phyloP scores from a whole-genome alignment of 2,329 filamentous ascomycete species.

The Scytalidium sp. region DNA sequence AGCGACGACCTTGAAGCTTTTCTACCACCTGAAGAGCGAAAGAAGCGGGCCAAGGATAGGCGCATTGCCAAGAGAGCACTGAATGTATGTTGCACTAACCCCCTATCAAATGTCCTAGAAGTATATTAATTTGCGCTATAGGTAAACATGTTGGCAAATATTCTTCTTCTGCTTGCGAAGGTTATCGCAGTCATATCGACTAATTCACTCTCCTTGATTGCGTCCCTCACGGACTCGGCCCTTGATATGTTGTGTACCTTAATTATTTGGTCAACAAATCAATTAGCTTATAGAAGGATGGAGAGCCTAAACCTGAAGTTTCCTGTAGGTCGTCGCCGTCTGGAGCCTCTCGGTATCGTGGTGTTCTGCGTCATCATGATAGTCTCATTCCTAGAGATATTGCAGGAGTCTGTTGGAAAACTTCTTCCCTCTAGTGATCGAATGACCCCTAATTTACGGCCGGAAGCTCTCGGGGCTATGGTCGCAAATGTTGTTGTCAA shows the following conservation, averaged over 20 bases:
- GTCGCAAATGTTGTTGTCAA: constrained; percentile 53
- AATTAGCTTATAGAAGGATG: constrained; percentile 54
- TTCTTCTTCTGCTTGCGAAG: constrained; percentile 52
- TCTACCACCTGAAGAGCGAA: constrained; percentile 51
- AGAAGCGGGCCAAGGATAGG: constrained; percentile 41
- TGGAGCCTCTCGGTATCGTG: constrained; percentile 57
- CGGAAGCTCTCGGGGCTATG: constrained; percentile 52
- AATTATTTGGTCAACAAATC: constrained; percentile 57
- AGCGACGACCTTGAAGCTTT: constrained; percentile 51
- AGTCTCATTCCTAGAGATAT: constrained; percentile 56
- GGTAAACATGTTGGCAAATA: constrained; percentile 57
- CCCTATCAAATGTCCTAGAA: too few relatives aligned
- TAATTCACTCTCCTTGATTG: constrained; percentile 55
- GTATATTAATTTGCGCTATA: too few relatives aligned
- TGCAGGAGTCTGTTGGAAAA: constrained; percentile 55
- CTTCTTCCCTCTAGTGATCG: constrained; percentile 42
- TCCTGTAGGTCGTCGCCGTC: constrained; percentile 49
- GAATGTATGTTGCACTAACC: too few relatives aligned
- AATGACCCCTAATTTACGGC: constrained; percentile 41
- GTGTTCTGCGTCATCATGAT: constrained; percentile 61
- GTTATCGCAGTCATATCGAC: constrained; percentile 48
- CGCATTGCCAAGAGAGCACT: constrained; percentile 53
- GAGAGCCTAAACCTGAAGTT: constrained; percentile 47
- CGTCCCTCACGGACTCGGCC: constrained; percentile 56
- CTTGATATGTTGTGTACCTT: constrained; percentile 57